Evolutionary conservation across 768 basidiomycete genomes (phyloP), one percentile per base, ranked within the genome.

Genomic region (Termitomyces sp.): DNA sequence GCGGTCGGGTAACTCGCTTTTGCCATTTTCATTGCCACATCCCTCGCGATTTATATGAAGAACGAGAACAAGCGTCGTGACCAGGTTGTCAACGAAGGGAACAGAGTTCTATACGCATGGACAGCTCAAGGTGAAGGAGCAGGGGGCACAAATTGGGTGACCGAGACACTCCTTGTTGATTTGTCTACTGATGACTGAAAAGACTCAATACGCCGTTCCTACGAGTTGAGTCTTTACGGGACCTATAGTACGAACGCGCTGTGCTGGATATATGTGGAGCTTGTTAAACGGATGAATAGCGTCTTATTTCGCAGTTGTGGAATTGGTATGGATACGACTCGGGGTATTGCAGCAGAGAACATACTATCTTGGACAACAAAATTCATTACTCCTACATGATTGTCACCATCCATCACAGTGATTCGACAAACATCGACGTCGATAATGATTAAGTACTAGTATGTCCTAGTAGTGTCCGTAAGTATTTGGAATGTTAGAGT

Each of bases 1-100:
- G 73, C 85, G 2, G 83, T 87, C 57, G 84, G 84, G n/a, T 87
- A 86, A 60, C 69, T 87, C 20, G 62, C 80, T 7, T 84, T 85
- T 63, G 73, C 81, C 6, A 75, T 78, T 0, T 60, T 76, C 12
- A 75, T 82, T 12, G 74, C 80, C 4, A 64, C 75, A 9, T 79
- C 79, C 59, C 75, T 84, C 2, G 82, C 76, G 73, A 70, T 70
- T 24, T 78, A 73, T 75, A 84, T 86, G 81, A 69, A 70, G 18
- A 70, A 74, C 22, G 84, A 83, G 70, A 87, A 87, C 63, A 72
- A 66, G 56, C 73, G 79, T 40, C 76, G 83, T 32, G 79, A 79
- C 52, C 62, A 58, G 7, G 42, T 73, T 36, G 46, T 73, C 28
- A 66, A 54, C 18, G 62, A 69, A n/a, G 60, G 63, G 32, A 70